phyloP scores from a whole-genome alignment of 2,329 filamentous ascomycete genomes.

The Torrubiella hemipterigena region DNA sequence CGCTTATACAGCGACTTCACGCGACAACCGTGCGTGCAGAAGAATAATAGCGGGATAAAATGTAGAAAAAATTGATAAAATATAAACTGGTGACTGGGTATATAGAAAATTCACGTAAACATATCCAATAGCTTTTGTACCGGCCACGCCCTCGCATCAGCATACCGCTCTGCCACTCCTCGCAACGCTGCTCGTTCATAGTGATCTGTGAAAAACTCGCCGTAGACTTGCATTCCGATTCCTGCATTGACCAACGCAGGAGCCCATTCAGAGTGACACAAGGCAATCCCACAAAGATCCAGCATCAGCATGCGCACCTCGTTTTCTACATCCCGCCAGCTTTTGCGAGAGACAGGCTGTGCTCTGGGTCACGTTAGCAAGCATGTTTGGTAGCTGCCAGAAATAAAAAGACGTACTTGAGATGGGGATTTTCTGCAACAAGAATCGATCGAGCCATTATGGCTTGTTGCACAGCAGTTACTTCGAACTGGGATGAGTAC shows the following conservation, averaged over 20 bases:
- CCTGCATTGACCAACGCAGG: constrained; percentile 25
- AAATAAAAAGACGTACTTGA: constrained; percentile 15
- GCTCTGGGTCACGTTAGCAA: constrained; percentile 8
- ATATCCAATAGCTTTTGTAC: constrained; percentile 23
- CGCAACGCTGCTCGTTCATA: constrained; percentile 24
- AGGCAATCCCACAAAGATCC: constrained; percentile 26
- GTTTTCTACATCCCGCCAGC: constrained; percentile 23
- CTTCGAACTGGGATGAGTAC: constrained; percentile 25
- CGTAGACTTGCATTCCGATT: constrained; percentile 27
- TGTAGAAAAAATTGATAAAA: too few species aligned
- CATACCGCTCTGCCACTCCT: constrained; percentile 30
- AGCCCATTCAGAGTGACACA: constrained; percentile 24
- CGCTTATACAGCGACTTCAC: too few species aligned
- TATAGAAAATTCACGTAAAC: constrained; percentile 16
- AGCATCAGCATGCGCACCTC: constrained; percentile 24
- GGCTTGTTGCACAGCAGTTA: constrained; percentile 26
- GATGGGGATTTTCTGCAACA: constrained; percentile 24
- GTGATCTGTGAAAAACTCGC: constrained; percentile 27
- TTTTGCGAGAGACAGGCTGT: constrained; percentile 14
- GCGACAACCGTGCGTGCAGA: too few species aligned
- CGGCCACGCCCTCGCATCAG: constrained; percentile 27
- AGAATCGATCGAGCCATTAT: constrained; percentile 27
- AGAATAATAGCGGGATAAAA: too few species aligned
- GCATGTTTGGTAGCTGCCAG: not conserved
- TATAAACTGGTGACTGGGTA: too few species aligned